A percentile compares a stretch with the other conserved stretches of the same genome.
These are phyloP conservation scores for Aureobasidium vineae DNA, from an alignment of 2,329 filamentous ascomycete genomes.

Conservation along the genomic window DNA sequence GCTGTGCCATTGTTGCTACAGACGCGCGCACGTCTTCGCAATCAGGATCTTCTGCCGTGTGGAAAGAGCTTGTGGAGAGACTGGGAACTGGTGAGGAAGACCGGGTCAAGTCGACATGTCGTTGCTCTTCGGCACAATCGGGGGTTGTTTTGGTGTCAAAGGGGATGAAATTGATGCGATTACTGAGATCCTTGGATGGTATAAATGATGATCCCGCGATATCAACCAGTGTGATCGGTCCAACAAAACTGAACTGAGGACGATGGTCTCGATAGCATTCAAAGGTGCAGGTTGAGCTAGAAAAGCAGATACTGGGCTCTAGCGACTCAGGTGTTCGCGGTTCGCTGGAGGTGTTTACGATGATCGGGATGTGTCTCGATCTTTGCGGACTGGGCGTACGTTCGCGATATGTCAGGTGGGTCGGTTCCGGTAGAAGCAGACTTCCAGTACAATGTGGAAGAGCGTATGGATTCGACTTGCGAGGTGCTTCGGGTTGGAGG, in stretches of 20 bases:
- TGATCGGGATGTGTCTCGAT: slow-evolving; percentile 16
- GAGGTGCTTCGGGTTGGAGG: not conserved
- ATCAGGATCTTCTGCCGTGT: slow-evolving; percentile 12
- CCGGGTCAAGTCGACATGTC: slow-evolving; percentile 1
- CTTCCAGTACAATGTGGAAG: not conserved
- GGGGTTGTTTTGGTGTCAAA: not conserved
- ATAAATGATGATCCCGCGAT: not conserved
- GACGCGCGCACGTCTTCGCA: not conserved
- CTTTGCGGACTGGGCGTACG: slow-evolving; percentile 17
- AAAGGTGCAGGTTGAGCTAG: slow-evolving; percentile 1
- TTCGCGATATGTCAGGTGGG: not conserved
- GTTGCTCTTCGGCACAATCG: not conserved
- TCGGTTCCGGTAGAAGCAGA: not conserved
- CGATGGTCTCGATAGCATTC: not conserved
- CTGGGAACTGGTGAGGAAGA: not conserved
- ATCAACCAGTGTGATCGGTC: slow-evolving; percentile 15
- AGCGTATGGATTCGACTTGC: not conserved
- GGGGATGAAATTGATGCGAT: not conserved
- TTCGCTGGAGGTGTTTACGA: slow-evolving; percentile 2
- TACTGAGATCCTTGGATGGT: not conserved
- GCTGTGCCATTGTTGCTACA: slow-evolving; percentile 11
- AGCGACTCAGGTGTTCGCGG: not conserved
- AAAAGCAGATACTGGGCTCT: slow-evolving; percentile 3
- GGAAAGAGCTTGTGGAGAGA: slow-evolving; percentile 20
- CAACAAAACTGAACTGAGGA: not conserved